Evolutionary conservation across 768 basidiomycete genomes (phyloP).

Genomic region (Lentinula detonsa): DNA sequence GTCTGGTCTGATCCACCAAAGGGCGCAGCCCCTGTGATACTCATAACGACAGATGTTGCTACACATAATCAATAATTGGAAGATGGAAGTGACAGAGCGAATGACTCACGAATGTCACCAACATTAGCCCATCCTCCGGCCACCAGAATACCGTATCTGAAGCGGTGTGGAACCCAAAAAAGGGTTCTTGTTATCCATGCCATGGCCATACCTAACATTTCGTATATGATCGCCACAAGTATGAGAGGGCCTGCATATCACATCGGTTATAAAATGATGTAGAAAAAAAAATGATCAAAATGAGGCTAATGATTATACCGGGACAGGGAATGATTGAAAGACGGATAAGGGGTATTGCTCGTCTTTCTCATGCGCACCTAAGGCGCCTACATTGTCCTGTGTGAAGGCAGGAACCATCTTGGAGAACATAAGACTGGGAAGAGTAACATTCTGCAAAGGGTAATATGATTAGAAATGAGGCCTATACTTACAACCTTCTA

Average conservation of each 20-base stretch:
- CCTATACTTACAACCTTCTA: neutral
- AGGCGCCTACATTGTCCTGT: constrained; percentile 44
- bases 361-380: constrained; percentile 34
- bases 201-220: constrained; percentile 44
- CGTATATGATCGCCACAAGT: constrained; percentile 56
- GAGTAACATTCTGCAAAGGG: constrained; percentile 39
- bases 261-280: neutral
- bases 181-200: constrained; percentile 52
- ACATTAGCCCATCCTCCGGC: constrained; percentile 68
- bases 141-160: constrained; percentile 63
- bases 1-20: constrained; percentile 61
- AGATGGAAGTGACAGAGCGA: neutral
- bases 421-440: constrained; percentile 65
- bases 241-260: constrained; percentile 48
- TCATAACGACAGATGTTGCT: constrained; percentile 65
- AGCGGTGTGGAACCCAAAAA: constrained; percentile 76
- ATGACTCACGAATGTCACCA: constrained; percentile 60
- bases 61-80: neutral
- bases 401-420: constrained; percentile 66
- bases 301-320: neutral
- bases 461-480: neutral
- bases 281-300: too few species aligned
- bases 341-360: neutral
- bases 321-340: neutral
- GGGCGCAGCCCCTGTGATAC: constrained; percentile 53